Percentiles rank a stretch among this genome's conserved stretches.
Evolutionary conservation across 768 basidiomycete genomes (phyloP).

Genomic region (Boletus patriciae): DNA sequence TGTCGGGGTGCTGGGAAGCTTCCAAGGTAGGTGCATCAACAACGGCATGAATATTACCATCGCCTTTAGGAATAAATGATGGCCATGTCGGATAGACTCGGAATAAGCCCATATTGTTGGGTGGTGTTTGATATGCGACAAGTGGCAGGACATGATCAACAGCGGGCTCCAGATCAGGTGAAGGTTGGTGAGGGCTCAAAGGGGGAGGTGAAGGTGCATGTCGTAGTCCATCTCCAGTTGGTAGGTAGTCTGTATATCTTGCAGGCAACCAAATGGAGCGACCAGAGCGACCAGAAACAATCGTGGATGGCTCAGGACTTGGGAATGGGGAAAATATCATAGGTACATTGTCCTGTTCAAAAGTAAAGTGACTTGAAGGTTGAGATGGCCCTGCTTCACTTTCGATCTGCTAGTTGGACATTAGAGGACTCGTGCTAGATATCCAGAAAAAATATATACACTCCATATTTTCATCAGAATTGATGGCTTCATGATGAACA

Average conservation of each 20-base stretch:
- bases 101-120: neutral
- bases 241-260: neutral
- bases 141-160: neutral
- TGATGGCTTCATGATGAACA: neutral
- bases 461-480: neutral
- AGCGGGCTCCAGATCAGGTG: neutral
- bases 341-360: neutral
- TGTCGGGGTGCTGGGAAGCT: neutral
- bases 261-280: neutral
- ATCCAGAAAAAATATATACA: neutral
- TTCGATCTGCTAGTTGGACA: neutral
- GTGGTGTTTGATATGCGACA: neutral
- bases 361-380: no score
- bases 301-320: neutral
- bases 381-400: neutral
- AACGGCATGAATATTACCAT: neutral
- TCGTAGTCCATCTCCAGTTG: neutral
- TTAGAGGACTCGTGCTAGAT: neutral
- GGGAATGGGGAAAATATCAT: neutral
- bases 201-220: neutral
- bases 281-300: neutral
- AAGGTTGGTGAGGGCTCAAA: neutral
- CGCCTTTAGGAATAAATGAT: neutral
- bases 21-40: neutral
- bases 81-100: neutral